These are phyloP conservation scores for Dillenia suffruticosa DNA, from an alignment of 164 flowering plant species.

Conservation along the genomic window DNA sequence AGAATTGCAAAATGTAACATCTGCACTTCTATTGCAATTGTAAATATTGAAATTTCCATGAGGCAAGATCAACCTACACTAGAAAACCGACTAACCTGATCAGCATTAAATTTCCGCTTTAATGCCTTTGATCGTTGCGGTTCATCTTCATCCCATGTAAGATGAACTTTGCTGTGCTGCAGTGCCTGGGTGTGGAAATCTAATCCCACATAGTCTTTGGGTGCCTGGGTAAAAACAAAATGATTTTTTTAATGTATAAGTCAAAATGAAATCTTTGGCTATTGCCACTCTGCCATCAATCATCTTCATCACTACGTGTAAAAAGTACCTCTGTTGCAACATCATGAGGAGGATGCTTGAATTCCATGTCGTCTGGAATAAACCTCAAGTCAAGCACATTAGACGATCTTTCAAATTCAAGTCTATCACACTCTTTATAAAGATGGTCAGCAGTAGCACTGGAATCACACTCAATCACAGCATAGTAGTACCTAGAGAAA, in stretches of 20 bases:
- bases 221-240: constrained; percentile 43
- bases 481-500: constrained; percentile 70
- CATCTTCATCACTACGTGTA: not conserved
- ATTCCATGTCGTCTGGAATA: constrained; percentile 86
- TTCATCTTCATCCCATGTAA: constrained; percentile 97
- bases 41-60: too few relatives aligned
- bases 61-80: too few relatives aligned
- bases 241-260: not conserved
- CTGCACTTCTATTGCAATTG: too few relatives aligned
- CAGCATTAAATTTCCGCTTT: constrained; percentile 59
- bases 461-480: constrained; percentile 92
- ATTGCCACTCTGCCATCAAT: not conserved
- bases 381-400: constrained; percentile 85
- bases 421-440: constrained; percentile 79
- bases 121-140: constrained; percentile 68
- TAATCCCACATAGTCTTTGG: constrained; percentile 58
- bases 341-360: constrained; percentile 84
- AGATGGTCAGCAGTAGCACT: constrained; percentile 78
- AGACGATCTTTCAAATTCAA: constrained; percentile 82
- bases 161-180: constrained; percentile 62
- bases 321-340: constrained; percentile 73
- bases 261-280: not conserved
- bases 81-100: constrained; percentile 49
- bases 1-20: too few relatives aligned
- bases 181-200: constrained; percentile 74